Evolutionary conservation across 805 yeast species (phyloP).

Genomic region (Monosporozyma solicola): DNA sequence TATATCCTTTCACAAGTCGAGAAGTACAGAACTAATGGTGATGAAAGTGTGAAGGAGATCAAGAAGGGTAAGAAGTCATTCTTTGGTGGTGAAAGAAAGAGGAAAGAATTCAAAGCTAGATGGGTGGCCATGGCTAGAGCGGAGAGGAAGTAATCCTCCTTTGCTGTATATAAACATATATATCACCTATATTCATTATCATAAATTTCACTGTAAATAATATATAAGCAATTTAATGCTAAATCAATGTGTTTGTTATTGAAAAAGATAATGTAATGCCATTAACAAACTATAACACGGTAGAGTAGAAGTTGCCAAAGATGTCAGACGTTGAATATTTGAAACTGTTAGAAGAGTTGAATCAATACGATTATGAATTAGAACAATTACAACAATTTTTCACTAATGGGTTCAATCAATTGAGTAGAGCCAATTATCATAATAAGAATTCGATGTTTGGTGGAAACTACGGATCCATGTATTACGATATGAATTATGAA

Average conservation of each 20-base stretch:
- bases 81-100: slow-evolving; percentile 82
- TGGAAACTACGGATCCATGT: slow-evolving; percentile 27
- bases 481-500: slow-evolving; percentile 25
- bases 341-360: slow-evolving; percentile 13
- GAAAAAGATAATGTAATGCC: too few relatives aligned
- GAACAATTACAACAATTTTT: slow-evolving; percentile 22
- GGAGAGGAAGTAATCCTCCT: background rate
- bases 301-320: background rate
- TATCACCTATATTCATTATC: background rate
- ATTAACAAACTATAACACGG: background rate
- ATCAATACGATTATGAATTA: slow-evolving; percentile 19
- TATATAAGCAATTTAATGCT: too few relatives aligned
- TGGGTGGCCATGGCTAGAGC: slow-evolving; percentile 38
- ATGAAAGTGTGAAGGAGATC: slow-evolving; percentile 46
- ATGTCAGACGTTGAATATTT: slow-evolving; percentile 2
- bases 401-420: slow-evolving; percentile 19
- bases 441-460: slow-evolving; percentile 23
- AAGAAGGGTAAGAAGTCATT: slow-evolving; percentile 61
- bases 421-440: slow-evolving; percentile 27
- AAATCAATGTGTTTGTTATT: too few relatives aligned
- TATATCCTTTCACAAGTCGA: slow-evolving; percentile 69
- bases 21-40: slow-evolving; percentile 41
- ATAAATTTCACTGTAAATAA: background rate
- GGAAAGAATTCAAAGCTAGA: slow-evolving; percentile 56
- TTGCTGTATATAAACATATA: background rate